These are phyloP conservation scores for Pilaira anomala DNA, from an alignment of 192 early-diverging fungal genomes.

Conservation along the genomic window DNA sequence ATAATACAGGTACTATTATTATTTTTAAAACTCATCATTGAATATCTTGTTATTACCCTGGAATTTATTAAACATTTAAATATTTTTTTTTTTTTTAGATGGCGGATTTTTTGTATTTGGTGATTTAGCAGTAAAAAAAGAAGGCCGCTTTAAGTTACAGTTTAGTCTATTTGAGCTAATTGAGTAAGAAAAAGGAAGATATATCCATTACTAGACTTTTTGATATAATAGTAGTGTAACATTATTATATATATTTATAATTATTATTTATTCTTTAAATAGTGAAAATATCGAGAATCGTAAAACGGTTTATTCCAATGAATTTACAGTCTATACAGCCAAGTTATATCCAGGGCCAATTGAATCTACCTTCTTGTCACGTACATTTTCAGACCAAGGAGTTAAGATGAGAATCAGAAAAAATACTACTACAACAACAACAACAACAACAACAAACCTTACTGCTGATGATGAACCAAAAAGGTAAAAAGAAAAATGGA, in stretches of 20 bases:
- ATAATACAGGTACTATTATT: conserved; percentile 50
- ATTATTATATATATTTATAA: no score
- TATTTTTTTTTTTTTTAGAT: conserved; percentile 42
- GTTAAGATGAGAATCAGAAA: conserved; percentile 90
- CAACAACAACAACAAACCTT: no score
- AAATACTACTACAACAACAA: no score
- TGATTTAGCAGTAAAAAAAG: conserved; percentile 86
- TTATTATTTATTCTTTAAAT: conserved; percentile 62
- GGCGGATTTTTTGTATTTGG: conserved; percentile 96
- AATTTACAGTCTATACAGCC: conserved; percentile 80
- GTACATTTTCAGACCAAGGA: conserved; percentile 91
- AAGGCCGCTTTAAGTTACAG: conserved; percentile 76
- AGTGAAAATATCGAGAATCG: conserved; percentile 47
- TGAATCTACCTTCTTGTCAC: conserved; percentile 80
- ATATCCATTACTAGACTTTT: no score
- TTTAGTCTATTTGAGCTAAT: conserved; percentile 90
- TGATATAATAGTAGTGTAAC: no score
- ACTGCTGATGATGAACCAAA: background rate
- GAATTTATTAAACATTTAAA: background rate
- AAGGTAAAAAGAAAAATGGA: conserved; percentile 1
- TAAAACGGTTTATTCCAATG: conserved; percentile 56
- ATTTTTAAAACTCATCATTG: background rate
- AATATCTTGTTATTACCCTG: no score
- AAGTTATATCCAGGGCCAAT: conserved; percentile 94
- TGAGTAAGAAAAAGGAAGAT: no score